Conservation (phyloP, 257 asterid species). For the Nicotiana knightiana region DNA sequence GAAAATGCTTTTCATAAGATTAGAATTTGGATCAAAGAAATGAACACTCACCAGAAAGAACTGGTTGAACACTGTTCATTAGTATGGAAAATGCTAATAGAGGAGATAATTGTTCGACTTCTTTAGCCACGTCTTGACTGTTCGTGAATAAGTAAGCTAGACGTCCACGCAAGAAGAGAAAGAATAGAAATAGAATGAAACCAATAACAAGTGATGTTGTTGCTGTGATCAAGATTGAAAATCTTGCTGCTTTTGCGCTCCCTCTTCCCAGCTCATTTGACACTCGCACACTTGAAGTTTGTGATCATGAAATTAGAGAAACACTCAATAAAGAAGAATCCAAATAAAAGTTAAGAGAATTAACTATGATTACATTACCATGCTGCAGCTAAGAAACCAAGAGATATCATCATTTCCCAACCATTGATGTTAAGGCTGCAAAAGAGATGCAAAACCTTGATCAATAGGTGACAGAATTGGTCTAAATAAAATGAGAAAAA, state of each 20-base stretch:
- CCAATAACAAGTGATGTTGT: constrained; percentile 36
- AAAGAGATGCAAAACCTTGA: not conserved
- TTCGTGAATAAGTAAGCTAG: constrained; percentile 34
- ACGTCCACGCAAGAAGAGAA: constrained; percentile 26
- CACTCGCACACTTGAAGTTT: constrained; percentile 35
- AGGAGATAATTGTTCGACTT: constrained; percentile 28
- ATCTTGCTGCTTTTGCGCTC: constrained; percentile 34
- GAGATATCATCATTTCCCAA: constrained; percentile 50
- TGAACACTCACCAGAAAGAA: constrained; percentile 38
- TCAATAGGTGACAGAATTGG: not conserved
- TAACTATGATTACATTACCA: constrained; percentile 18
- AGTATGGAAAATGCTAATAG: constrained; percentile 38
- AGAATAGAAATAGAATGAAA: constrained; percentile 21
- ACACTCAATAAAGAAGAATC: not conserved
- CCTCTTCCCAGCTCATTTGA: constrained; percentile 51
- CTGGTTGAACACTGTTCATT: constrained; percentile 45
- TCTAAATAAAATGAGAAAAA: not conserved
- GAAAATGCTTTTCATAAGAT: not conserved
- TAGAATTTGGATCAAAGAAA: not conserved
- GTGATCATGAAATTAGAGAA: not conserved
- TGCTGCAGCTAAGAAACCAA: constrained; percentile 48
- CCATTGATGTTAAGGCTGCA: constrained; percentile 43
- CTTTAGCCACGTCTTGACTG: constrained; percentile 20
- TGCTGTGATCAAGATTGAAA: constrained; percentile 28
- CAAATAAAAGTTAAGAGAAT: not conserved